Conservation (phyloP, 345 rosid genomes). For the Melaleuca quinquenervia region DNA sequence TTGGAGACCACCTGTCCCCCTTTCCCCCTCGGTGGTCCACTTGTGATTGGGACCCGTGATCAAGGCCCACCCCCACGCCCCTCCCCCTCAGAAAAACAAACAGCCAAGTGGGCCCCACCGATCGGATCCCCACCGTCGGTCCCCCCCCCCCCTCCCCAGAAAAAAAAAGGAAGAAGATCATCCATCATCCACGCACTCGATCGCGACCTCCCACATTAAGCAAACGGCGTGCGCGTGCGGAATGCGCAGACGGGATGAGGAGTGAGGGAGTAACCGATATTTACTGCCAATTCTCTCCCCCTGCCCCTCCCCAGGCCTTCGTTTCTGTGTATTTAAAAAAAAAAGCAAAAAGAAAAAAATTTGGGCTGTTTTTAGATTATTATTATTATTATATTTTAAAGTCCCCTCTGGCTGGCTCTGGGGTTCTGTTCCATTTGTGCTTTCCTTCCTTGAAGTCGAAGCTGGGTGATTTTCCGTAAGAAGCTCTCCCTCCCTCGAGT, state of each 20-base stretch:
- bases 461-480: background rate
- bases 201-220: background rate
- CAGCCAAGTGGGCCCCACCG: background rate
- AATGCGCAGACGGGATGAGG: background rate
- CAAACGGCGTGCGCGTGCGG: background rate
- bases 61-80: background rate
- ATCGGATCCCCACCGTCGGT: slow-evolving; percentile 18
- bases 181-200: background rate
- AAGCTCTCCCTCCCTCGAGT: background rate
- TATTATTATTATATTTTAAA: too few relatives aligned
- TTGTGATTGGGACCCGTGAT: background rate
- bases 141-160: too few relatives aligned
- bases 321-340: background rate
- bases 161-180: too few relatives aligned
- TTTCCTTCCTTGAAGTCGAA: background rate
- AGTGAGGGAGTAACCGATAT: background rate
- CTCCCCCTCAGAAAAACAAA: background rate
- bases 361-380: too few relatives aligned
- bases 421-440: background rate
- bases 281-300: background rate
- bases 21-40: background rate
- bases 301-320: background rate
- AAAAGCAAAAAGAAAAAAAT: background rate
- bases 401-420: too few relatives aligned
- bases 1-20: background rate